These are phyloP conservation scores for Neofusicoccum umdonicola DNA, from an alignment of 2,329 filamentous ascomycete genomes.

Conservation along the genomic window DNA sequence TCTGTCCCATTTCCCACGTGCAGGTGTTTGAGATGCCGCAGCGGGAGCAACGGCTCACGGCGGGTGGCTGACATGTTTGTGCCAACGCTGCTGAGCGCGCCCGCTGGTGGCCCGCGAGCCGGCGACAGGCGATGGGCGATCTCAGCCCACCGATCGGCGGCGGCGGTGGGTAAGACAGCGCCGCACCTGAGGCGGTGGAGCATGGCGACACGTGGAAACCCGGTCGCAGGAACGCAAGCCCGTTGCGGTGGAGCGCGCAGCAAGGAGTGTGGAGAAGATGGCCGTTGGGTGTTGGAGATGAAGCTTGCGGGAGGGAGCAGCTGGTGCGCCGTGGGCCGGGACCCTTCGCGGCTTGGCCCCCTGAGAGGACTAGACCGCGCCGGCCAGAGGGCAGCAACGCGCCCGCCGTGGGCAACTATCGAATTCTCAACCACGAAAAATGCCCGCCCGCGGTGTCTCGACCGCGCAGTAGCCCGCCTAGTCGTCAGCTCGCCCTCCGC, in stretches of 20 bases:
- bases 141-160: constrained; percentile 5
- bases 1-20: background rate
- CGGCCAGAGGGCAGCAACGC: background rate
- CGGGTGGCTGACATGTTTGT: background rate
- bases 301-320: background rate
- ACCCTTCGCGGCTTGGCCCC: constrained; percentile 1
- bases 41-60: background rate
- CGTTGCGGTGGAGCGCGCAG: background rate
- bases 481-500: background rate
- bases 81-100: background rate
- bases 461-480: background rate
- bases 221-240: background rate
- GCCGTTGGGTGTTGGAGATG: constrained; percentile 12
- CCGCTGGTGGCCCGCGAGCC: background rate
- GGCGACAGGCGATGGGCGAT: background rate
- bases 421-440: constrained; percentile 14
- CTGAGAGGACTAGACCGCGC: constrained; percentile 1
- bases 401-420: constrained; percentile 9
- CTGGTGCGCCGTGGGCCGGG: background rate
- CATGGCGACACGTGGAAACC: background rate
- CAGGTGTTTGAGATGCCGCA: background rate
- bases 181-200: background rate
- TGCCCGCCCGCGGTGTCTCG: background rate
- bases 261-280: background rate
- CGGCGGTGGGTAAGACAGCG: constrained; percentile 4